Conservation (phyloP, 2,329 filamentous ascomycete genomes). For the Diaporthe eres region DNA sequence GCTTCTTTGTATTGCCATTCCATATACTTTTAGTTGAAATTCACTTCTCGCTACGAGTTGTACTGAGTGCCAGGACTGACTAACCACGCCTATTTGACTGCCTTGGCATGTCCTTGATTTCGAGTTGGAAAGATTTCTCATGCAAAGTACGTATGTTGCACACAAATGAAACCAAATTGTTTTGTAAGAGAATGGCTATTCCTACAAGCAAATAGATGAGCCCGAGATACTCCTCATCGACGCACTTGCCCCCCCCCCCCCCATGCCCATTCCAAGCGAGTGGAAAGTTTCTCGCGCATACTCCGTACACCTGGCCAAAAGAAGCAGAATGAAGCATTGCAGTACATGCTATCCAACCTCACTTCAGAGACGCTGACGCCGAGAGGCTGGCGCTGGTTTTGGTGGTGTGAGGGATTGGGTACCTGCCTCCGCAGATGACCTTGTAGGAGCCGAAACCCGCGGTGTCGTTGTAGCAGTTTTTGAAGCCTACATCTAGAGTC, state of each 20-base stretch:
- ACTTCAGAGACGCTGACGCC: not conserved
- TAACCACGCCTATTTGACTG: not conserved
- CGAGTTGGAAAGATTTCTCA: not conserved
- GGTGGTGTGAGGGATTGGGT: not conserved
- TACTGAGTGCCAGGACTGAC: not conserved
- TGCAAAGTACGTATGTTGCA: not conserved
- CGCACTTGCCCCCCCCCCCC: too few species aligned
- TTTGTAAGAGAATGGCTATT: not conserved
- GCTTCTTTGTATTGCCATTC: not conserved
- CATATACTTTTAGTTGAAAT: not conserved
- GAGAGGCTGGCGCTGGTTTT: too few species aligned
- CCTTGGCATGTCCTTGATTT: not conserved
- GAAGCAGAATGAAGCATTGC: not conserved
- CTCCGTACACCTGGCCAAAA: not conserved
- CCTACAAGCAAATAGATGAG: not conserved
- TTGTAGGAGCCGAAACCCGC: slow-evolving; percentile 27
- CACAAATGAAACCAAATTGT: not conserved
- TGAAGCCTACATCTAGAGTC: not conserved
- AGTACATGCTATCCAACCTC: not conserved
- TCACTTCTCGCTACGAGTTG: not conserved
- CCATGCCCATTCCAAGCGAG: not conserved
- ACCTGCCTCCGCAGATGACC: slow-evolving; percentile 15
- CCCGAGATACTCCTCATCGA: not conserved
- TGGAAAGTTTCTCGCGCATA: not conserved
- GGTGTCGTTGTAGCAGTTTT: slow-evolving; percentile 16